Evolutionary conservation across 495 filamentous ascomycete genomes (phyloP).

Genomic region (Friedmanniomyces simplex): DNA sequence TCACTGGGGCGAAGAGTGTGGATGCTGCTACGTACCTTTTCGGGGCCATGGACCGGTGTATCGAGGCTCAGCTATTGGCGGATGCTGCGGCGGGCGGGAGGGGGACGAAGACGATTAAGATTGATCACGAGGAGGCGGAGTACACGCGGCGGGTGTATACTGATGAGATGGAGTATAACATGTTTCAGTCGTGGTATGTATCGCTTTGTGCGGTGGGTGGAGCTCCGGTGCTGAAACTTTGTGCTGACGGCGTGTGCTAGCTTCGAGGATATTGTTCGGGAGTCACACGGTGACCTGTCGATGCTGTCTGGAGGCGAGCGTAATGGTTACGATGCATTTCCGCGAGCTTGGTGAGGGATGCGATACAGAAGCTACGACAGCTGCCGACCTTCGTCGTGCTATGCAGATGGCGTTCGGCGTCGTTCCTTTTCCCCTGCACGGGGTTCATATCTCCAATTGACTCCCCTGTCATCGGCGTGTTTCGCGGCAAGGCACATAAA

Average conservation of each 20-base stretch:
- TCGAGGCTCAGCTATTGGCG: slow-evolving; percentile 61
- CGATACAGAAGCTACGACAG: no score
- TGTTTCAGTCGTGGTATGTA: slow-evolving; percentile 17
- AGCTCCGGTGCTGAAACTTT: neutral
- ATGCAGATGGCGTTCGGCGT: no score
- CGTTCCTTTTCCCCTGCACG: no score
- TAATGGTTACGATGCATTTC: slow-evolving; percentile 13
- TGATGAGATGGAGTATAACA: slow-evolving; percentile 21
- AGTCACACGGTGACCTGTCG: slow-evolving; percentile 12
- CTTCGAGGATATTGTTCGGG: slow-evolving; percentile 15
- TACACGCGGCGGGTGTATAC: slow-evolving; percentile 38
- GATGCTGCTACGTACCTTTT: slow-evolving; percentile 59
- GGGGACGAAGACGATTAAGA: slow-evolving; percentile 54
- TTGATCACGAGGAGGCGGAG: slow-evolving; percentile 57
- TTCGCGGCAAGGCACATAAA: no score
- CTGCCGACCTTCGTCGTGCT: no score
- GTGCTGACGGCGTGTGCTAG: neutral
- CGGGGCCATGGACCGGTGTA: slow-evolving; percentile 60
- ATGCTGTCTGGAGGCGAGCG: slow-evolving; percentile 14
- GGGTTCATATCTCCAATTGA: no score
- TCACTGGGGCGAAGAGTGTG: slow-evolving; percentile 34
- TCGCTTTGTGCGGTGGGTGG: no score
- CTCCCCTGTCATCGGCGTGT: no score
- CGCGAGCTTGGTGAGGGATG: slow-evolving; percentile 5
- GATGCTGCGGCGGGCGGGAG: slow-evolving; percentile 61